Conservation (phyloP, 345 rosid genomes). For the Citrus medica region DNA sequence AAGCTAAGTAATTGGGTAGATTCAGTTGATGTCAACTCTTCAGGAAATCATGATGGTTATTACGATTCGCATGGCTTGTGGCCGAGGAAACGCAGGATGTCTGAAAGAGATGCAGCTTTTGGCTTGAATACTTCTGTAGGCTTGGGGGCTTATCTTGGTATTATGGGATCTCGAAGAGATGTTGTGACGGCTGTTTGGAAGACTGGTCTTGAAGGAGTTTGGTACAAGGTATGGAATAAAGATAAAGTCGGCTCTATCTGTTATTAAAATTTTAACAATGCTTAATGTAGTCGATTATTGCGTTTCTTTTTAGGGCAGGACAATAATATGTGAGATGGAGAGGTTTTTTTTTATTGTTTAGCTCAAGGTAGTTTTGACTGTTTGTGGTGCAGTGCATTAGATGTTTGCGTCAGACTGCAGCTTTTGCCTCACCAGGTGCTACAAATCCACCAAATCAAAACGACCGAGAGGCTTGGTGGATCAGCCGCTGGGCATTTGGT, state of each 20-base stretch:
- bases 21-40: conserved; percentile 34
- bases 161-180: conserved; percentile 98
- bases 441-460: conserved; percentile 47
- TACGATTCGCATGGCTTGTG: conserved; percentile 71
- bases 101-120: conserved; percentile 98
- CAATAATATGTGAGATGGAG: not conserved
- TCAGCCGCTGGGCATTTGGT: conserved; percentile 93
- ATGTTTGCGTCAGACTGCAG: conserved; percentile 93
- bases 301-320: not conserved
- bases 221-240: conserved; percentile 71
- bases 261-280: not conserved
- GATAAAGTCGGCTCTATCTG: not conserved
- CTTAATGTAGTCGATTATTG: not conserved
- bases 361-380: not conserved
- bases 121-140: conserved; percentile 93
- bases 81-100: conserved; percentile 95
- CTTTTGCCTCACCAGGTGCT: conserved; percentile 66
- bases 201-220: conserved; percentile 91
- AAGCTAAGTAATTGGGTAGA: conserved; percentile 40
- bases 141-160: conserved; percentile 94
- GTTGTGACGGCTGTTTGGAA: conserved; percentile 96
- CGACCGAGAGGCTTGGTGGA: conserved; percentile 86
- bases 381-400: conserved; percentile 76
- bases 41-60: conserved; percentile 45
- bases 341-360: not conserved